Percentiles rank a stretch among this genome's conserved stretches.
Evolutionary conservation across 2,329 filamentous ascomycete genomes (phyloP).

Genomic region (Diaporthe citrichinensis): DNA sequence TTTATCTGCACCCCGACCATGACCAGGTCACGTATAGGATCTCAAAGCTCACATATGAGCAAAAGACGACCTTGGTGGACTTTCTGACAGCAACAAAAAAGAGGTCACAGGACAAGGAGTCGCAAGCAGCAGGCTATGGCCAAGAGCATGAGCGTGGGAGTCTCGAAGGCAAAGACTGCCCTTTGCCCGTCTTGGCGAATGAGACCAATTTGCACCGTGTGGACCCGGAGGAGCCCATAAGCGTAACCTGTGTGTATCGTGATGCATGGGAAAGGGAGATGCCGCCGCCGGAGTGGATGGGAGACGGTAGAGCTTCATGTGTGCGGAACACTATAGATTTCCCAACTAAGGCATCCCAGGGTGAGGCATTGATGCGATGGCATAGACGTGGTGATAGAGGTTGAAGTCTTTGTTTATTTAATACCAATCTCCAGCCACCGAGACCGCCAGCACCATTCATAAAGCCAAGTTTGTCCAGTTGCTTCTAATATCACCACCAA

Average conservation of each 20-base stretch:
- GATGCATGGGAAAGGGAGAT: neutral
- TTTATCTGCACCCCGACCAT: neutral
- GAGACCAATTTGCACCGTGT: slow-evolving; percentile 1
- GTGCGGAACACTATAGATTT: neutral
- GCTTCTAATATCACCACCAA: neutral
- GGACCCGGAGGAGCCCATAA: neutral
- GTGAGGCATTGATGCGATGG: neutral
- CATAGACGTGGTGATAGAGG: neutral
- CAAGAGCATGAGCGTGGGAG: too few relatives aligned
- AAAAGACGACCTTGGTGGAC: neutral
- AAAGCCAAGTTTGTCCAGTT: neutral
- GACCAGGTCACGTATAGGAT: slow-evolving; percentile 7
- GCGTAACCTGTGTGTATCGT: neutral
- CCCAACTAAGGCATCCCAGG: neutral
- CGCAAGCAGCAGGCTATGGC: neutral
- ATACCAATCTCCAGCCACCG: too few relatives aligned
- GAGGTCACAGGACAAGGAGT: neutral
- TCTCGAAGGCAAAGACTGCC: neutral
- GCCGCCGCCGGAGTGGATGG: neutral
- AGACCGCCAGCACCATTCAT: too few relatives aligned
- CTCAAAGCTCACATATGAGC: neutral
- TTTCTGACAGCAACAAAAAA: neutral
- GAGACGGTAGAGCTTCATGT: neutral
- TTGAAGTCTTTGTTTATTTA: neutral
- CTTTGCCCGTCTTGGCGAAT: neutral